A percentile compares a stretch with the other conserved stretches of the same genome.
Conservation (phyloP, 148 eudicot species). For the Limonium bicolor region DNA sequence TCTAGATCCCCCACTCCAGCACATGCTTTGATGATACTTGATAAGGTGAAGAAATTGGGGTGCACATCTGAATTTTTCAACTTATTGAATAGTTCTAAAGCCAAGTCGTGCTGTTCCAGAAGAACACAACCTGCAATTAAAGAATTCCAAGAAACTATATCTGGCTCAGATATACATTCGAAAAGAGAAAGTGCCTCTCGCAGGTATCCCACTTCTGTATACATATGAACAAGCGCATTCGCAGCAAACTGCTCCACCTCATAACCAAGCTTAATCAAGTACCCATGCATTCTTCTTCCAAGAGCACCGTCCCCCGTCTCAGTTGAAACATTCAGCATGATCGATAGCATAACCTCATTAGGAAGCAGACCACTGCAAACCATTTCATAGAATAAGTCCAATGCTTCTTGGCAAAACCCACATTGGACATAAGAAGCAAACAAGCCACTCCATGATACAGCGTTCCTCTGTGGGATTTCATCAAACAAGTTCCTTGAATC, state of each 20-base stretch:
- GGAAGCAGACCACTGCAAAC: slow-evolving; percentile 35
- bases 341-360: slow-evolving; percentile 57
- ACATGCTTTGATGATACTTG: slow-evolving; percentile 71
- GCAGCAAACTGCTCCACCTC: slow-evolving; percentile 46
- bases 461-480: slow-evolving; percentile 44
- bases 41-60: slow-evolving; percentile 55
- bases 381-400: slow-evolving; percentile 52
- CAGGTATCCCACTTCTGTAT: slow-evolving; percentile 39
- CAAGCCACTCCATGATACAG: slow-evolving; percentile 69
- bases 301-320: slow-evolving; percentile 22
- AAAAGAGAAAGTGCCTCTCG: slow-evolving; percentile 27
- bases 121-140: slow-evolving; percentile 64
- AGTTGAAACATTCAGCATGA: slow-evolving; percentile 48
- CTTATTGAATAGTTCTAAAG: slow-evolving; percentile 35
- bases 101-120: slow-evolving; percentile 39
- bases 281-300: slow-evolving; percentile 53
- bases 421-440: slow-evolving; percentile 44
- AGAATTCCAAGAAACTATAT: slow-evolving; percentile 71
- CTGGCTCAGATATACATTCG: slow-evolving; percentile 26
- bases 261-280: slow-evolving; percentile 46
- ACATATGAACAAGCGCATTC: slow-evolving; percentile 70
- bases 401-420: slow-evolving; percentile 29
- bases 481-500: slow-evolving; percentile 56
- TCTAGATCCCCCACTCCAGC: slow-evolving; percentile 34
- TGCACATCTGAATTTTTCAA: slow-evolving; percentile 37